Base-by-base conservation (phyloP, 495 filamentous ascomycete genomes). In the Friedmanniomyces simplex region DNA sequence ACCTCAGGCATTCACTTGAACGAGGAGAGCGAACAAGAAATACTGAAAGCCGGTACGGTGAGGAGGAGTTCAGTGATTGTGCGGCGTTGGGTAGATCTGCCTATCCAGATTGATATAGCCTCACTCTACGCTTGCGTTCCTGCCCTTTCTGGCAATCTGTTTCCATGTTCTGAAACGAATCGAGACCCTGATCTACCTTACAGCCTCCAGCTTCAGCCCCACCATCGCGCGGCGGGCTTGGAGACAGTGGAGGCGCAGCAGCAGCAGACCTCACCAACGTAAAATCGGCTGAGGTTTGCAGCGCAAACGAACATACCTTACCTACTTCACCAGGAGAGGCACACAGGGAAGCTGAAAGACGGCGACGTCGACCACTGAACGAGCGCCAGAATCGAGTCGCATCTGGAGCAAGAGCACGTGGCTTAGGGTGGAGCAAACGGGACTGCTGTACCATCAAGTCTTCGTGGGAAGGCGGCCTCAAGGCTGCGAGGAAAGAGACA, bases 401-500 rank as follows among this genome's bases (percentile, higher is more conserved):
- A 16, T n/a, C 18, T 43, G 39, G 18, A 43, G 39, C 39, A 43
- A 43, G 34, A 37, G 8, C 34, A 48, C 8, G 45, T 48, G 10
- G n/a, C n/a, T n/a, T n/a, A n/a, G n/a, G n/a, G n/a, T n/a, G n/a
- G n/a, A n/a, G n/a, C n/a, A n/a, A n/a, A n/a, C n/a, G n/a, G n/a
- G n/a, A n/a, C n/a, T n/a, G n/a, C 18, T 13, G 47, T 13, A 7
- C 4, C 3, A 32, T 7, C 3, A 24, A 32, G 8, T 6, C 18
- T 3, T 24, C 13, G 20, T 6, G 11, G 30, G 46, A 22, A 53
- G 57, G 57, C 57, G 50, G 58, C 58, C 52, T 55, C 22, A 45
- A 51, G 41, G 52, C 58, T 55, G 58, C 58, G 30, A 14, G 20
- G 32, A 1, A 25, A 12, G 45, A 48, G 20, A 53, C 34, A 37